These are phyloP conservation scores for Claviceps arundinis DNA, from an alignment of 2,329 filamentous ascomycete species.

Conservation along the genomic window DNA sequence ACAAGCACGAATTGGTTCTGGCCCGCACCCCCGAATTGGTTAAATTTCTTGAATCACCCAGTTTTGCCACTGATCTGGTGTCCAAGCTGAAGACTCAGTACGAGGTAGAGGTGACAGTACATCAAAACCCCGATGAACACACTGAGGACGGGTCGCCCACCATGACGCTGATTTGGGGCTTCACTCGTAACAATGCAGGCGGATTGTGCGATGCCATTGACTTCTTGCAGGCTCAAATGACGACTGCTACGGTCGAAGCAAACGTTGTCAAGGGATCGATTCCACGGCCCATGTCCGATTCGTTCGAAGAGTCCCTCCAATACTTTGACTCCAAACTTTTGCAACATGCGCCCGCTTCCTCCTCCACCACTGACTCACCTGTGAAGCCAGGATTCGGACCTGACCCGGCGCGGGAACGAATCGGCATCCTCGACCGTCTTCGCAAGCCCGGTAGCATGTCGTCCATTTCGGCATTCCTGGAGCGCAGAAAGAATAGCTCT, in stretches of 20 bases:
- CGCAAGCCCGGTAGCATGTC: slow-evolving; percentile 92
- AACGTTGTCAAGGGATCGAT: slow-evolving; percentile 87
- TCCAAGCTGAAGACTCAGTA: slow-evolving; percentile 82
- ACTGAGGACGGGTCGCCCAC: slow-evolving; percentile 45
- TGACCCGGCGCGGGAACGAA: slow-evolving; percentile 64
- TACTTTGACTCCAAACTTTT: slow-evolving; percentile 96
- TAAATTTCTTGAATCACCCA: slow-evolving; percentile 67
- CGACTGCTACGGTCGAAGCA: slow-evolving; percentile 78
- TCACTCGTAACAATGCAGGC: slow-evolving; percentile 94
- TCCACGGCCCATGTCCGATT: slow-evolving; percentile 95
- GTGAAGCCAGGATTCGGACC: slow-evolving; percentile 75
- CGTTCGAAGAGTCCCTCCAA: slow-evolving; percentile 90
- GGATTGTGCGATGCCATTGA: slow-evolving; percentile 93
- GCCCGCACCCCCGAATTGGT: slow-evolving; percentile 62
- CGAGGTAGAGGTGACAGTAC: slow-evolving; percentile 73
- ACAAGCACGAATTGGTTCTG: slow-evolving; percentile 84
- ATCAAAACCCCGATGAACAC: slow-evolving; percentile 46
- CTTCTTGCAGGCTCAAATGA: slow-evolving; percentile 74
- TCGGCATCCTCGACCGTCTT: slow-evolving; percentile 79
- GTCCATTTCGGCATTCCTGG: slow-evolving; percentile 90
- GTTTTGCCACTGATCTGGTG: slow-evolving; percentile 69
- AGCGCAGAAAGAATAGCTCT: slow-evolving; percentile 85
- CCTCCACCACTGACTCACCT: slow-evolving; percentile 73
- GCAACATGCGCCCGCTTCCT: slow-evolving; percentile 74
- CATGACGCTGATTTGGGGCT: slow-evolving; percentile 58